Evolutionary conservation across 148 eudicot species (phyloP), one percentile per base, ranked within the genome.

Genomic region (Vaccinium macrocarpon): DNA sequence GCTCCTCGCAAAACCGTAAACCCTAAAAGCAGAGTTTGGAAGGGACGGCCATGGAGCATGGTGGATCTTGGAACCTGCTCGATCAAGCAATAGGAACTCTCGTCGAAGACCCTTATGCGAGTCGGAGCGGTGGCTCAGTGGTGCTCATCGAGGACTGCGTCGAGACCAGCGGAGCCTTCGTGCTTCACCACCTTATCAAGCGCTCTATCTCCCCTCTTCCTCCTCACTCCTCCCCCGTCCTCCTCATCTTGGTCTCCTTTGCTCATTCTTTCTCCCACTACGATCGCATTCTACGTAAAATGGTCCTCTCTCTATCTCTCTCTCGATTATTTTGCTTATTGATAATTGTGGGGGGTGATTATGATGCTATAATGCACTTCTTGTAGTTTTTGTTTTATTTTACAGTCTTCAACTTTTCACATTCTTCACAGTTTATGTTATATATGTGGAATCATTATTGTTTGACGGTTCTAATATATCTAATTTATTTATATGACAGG

Each of bases 181-280:
- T 96, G 18, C 88, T 96, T 70, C 93, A 96, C 88, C 98, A 96
- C 87, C 82, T 96, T 46, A 82, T 96, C 62, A 94, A 94, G 87
- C 94, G 94, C 79, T 48, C 88, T 82, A 93, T 96, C 64, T 84
- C 90, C 13, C 55, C 55, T 19, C 84, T 85, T 68, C 72, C 72
- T n/a, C 84, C 86, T 48, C 82, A 84, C 77, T 75, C 91, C 38
- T 81, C 88, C 48, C 84, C 82, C 51, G 46, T 87, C 85, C 89
- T 88, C 86, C 88, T 94, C 92, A 82, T 96, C 76, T 92, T 94
- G 82, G 86, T 91, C 38, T 90, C 98, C 74, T 91, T 96, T 46
- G 90, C 99, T 51, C 94, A 94, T 15, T 94, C 97, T 70, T 96
- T 96, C 84, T 92, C 98, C 66, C 99, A 96, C 88, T 96, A 92